These are phyloP conservation scores for Saturnispora sekii DNA, from an alignment of 805 yeast genomes.

Conservation along the genomic window DNA sequence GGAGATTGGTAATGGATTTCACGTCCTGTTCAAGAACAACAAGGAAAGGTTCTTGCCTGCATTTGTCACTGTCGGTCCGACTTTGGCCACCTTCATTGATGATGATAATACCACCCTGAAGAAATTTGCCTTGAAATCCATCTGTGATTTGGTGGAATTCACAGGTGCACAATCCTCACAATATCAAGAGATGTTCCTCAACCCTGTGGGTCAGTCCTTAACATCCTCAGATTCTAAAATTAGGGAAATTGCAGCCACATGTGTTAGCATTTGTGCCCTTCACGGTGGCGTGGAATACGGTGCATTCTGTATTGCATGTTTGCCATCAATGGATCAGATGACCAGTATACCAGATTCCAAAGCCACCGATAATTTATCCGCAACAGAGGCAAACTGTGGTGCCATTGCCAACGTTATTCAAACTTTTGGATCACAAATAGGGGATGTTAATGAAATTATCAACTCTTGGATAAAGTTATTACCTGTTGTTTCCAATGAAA, in stretches of 20 bases:
- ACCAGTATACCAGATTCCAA: constrained; percentile 71
- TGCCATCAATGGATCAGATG: constrained; percentile 67
- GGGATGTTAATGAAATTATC: constrained; percentile 53
- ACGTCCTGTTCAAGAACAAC: constrained; percentile 57
- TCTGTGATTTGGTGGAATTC: constrained; percentile 73
- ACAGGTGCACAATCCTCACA: constrained; percentile 60
- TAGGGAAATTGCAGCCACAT: constrained; percentile 80
- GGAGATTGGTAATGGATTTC: constrained; percentile 69
- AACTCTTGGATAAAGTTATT: constrained; percentile 72
- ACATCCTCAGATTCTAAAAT: constrained; percentile 58
- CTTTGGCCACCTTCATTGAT: constrained; percentile 48
- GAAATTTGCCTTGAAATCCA: constrained; percentile 69
- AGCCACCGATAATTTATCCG: constrained; percentile 72
- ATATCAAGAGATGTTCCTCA: constrained; percentile 56
- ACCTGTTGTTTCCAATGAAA: constrained; percentile 77
- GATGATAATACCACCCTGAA: constrained; percentile 62
- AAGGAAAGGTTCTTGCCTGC: constrained; percentile 50
- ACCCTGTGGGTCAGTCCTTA: constrained; percentile 56
- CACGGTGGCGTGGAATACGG: constrained; percentile 57
- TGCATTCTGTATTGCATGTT: constrained; percentile 56
- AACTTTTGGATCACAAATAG: constrained; percentile 45
- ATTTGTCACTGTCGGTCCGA: constrained; percentile 56
- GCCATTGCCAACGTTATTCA: constrained; percentile 80
- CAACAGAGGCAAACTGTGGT: constrained; percentile 79
- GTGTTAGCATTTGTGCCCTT: constrained; percentile 81